Base-by-base conservation (phyloP, 257 asterid species). In the Orobanche coerulescens region DNA sequence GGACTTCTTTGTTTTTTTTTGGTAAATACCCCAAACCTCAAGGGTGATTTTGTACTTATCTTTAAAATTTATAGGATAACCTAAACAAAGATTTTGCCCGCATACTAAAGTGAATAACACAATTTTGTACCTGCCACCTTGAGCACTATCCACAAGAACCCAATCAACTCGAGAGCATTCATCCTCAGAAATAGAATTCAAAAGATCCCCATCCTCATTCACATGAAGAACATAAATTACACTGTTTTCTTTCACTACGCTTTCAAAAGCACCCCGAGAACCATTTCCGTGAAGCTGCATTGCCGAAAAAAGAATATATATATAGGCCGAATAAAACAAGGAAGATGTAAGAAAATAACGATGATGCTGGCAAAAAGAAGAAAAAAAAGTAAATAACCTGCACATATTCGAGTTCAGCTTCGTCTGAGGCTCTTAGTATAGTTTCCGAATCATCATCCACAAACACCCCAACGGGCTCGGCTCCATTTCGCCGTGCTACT, bases 71-170 rank as follows among this genome's bases (percentile, higher is more conserved):
- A n/a, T n/a, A n/a, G n/a, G n/a, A n/a, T n/a, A n/a, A n/a, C n/a
- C n/a, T n/a, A n/a, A n/a, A n/a, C n/a, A n/a, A n/a, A n/a, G n/a
- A n/a, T n/a, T n/a, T n/a, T n/a, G n/a, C n/a, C n/a, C n/a, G n/a
- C 36, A 1, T 30, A 30, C 4, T 30, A 30, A 30, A 30, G 6
- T 30, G 6, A 4, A 4, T 30, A 30, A 30, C 36, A 24, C 20
- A 20, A 30, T 4, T 37, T 39, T 46, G 23, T 66, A 93, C 99
- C 97, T 93, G 75, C 99, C 99, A 36, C 97, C 99, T 66, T 44
- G 70, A 62, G 96, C 95, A 71, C 97, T 89, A 65, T 87, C 97
- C 50, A 84, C 95, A 50, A 93, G 99, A 73, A 89, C 31, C 97
- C 96, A 93, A 66, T 93, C 96, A 79, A 82, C 86, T 67, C 64